Conservation (phyloP, 139 green algal species). For the Chara braunii region DNA sequence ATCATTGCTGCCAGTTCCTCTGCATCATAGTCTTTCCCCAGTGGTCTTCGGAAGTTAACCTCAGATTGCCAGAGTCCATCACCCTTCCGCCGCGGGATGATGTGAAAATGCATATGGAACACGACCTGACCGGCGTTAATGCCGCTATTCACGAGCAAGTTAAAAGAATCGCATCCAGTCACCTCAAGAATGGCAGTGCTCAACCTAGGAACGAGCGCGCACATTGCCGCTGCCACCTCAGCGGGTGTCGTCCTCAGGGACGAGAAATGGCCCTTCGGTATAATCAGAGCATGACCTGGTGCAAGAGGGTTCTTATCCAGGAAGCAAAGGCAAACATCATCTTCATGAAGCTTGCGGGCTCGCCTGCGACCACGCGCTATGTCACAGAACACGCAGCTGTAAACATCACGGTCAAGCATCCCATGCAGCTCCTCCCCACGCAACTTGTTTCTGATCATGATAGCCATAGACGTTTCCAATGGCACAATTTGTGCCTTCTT, state of each 20-base stretch:
- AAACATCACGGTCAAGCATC: no score
- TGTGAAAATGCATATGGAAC: background rate
- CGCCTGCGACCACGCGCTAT: no score
- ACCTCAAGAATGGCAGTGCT: background rate
- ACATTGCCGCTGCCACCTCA: background rate
- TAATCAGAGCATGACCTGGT: background rate
- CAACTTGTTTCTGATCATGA: no score
- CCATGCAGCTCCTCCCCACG: no score
- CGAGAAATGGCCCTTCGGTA: background rate
- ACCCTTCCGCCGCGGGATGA: background rate
- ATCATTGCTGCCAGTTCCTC: no score
- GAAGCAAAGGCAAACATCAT: background rate
- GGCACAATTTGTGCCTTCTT: no score
- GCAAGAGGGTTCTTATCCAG: background rate
- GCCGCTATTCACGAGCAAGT: constrained; percentile 16
- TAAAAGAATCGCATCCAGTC: constrained; percentile 43
- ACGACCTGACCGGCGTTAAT: constrained; percentile 1
- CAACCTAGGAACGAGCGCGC: background rate
- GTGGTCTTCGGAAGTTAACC: no score
- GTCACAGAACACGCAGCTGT: no score
- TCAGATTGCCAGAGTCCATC: constrained; percentile 12
- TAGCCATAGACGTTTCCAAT: no score
- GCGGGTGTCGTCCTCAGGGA: background rate
- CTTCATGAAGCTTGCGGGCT: no score
- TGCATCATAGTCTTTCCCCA: background rate